Conservation (phyloP, 495 filamentous ascomycete genomes). For the Penicillium cinerascens region DNA sequence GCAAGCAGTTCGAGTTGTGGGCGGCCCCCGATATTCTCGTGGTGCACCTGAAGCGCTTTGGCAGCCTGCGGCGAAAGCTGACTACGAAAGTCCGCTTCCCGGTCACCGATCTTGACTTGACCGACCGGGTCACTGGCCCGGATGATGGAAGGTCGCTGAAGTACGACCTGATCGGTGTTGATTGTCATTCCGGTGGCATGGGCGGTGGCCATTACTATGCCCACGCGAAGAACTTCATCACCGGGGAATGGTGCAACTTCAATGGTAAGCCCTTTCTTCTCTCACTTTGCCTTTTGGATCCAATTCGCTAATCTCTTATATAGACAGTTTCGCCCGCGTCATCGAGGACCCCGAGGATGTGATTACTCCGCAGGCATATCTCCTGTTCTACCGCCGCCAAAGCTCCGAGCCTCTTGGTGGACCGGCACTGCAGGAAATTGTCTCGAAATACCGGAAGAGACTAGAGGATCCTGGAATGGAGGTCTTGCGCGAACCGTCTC, state of each 20-base stretch:
- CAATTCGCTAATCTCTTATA: slow-evolving; percentile 13
- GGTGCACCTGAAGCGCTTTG: slow-evolving; percentile 90
- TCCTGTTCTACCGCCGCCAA: slow-evolving; percentile 92
- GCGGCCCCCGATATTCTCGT: slow-evolving; percentile 92
- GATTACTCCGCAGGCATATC: slow-evolving; percentile 73
- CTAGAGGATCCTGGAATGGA: slow-evolving; percentile 41
- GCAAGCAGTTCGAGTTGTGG: slow-evolving; percentile 96
- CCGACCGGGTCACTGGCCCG: slow-evolving; percentile 67
- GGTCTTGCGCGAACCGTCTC: slow-evolving; percentile 45
- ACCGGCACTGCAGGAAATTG: slow-evolving; percentile 64
- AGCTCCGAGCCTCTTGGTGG: slow-evolving; percentile 74
- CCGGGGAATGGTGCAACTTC: slow-evolving; percentile 85
- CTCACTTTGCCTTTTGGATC: neutral
- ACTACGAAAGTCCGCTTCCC: slow-evolving; percentile 92
- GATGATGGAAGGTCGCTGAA: slow-evolving; percentile 74
- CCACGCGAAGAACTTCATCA: slow-evolving; percentile 83
- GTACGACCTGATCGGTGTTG: slow-evolving; percentile 92
- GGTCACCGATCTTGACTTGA: slow-evolving; percentile 79
- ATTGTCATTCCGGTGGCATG: slow-evolving; percentile 90
- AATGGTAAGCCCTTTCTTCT: slow-evolving; percentile 62
- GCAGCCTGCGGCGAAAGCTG: slow-evolving; percentile 69
- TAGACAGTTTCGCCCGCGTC: slow-evolving; percentile 65
- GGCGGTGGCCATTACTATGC: slow-evolving; percentile 96
- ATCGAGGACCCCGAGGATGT: slow-evolving; percentile 51
- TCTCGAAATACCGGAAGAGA: slow-evolving; percentile 46